Conservation (phyloP, 73 alveolate species). For the Symbiodinium pilosum region DNA sequence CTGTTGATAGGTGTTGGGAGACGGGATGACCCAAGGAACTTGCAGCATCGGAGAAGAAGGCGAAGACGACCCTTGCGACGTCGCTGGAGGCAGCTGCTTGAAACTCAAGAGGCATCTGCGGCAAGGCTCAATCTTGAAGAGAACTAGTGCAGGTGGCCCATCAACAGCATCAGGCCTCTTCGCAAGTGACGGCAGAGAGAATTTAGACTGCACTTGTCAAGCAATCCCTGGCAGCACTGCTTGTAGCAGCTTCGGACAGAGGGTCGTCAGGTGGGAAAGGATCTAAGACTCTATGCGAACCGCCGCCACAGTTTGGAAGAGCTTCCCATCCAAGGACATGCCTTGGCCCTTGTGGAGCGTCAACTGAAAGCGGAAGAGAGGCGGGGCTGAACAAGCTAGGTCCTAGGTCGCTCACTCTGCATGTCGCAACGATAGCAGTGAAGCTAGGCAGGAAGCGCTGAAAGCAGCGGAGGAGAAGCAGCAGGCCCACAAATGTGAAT, state of each 20-base stretch:
- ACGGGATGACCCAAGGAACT: neutral
- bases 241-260: neutral
- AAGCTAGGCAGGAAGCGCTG: neutral
- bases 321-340: neutral
- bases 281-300: neutral
- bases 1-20: too few species aligned
- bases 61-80: neutral
- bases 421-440: neutral
- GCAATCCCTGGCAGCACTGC: too few species aligned
- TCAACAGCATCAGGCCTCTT: neutral
- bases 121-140: neutral
- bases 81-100: slow-evolving; percentile 1
- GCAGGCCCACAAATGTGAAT: neutral
- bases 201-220: too few species aligned
- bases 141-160: neutral
- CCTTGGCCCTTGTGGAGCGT: neutral
- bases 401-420: neutral
- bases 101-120: neutral
- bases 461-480: slow-evolving; percentile 8
- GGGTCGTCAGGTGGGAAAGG: too few species aligned
- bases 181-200: neutral
- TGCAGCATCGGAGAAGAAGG: neutral
- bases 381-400: neutral
- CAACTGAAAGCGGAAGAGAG: slow-evolving; percentile 15
- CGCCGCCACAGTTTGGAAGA: too few species aligned